Conservation (phyloP, 2,329 filamentous ascomycete genomes). For the Sordariomycetes sp. region DNA sequence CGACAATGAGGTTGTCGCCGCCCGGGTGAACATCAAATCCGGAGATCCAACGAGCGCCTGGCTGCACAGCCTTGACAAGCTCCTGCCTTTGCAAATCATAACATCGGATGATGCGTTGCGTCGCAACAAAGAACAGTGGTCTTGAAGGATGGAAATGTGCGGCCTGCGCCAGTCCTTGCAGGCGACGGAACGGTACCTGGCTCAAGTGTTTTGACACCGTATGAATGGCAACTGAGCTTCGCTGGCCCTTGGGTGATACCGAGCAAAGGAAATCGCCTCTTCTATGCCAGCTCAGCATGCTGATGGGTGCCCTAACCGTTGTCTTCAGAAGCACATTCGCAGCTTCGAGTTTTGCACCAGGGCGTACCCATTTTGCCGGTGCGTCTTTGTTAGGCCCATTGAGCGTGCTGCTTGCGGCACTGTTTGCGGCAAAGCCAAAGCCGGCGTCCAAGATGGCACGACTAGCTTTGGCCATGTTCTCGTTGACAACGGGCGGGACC, state of each 20-base stretch:
- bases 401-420: slow-evolving; percentile 43
- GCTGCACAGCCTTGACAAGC: slow-evolving; percentile 85
- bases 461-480: slow-evolving; percentile 64
- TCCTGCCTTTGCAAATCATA: slow-evolving; percentile 92
- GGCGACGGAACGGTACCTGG: slow-evolving; percentile 80
- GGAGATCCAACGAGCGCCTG: slow-evolving; percentile 88
- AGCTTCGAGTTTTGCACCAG: slow-evolving; percentile 62
- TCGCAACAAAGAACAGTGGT: slow-evolving; percentile 92
- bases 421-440: slow-evolving; percentile 83
- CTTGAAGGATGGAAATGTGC: slow-evolving; percentile 92
- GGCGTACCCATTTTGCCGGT: slow-evolving; percentile 75
- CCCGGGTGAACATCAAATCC: slow-evolving; percentile 88
- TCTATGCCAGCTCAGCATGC: slow-evolving; percentile 88
- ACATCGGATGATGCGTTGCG: slow-evolving; percentile 82
- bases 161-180: slow-evolving; percentile 70
- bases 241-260: slow-evolving; percentile 71
- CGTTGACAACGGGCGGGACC: slow-evolving; percentile 64
- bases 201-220: slow-evolving; percentile 91
- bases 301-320: slow-evolving; percentile 71
- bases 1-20: slow-evolving; percentile 89
- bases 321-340: slow-evolving; percentile 73
- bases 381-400: slow-evolving; percentile 61
- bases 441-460: slow-evolving; percentile 73
- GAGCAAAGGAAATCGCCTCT: slow-evolving; percentile 91
- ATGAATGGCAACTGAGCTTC: slow-evolving; percentile 83